Conservation (phyloP, 345 rosid species). For the Aquilaria sinensis region DNA sequence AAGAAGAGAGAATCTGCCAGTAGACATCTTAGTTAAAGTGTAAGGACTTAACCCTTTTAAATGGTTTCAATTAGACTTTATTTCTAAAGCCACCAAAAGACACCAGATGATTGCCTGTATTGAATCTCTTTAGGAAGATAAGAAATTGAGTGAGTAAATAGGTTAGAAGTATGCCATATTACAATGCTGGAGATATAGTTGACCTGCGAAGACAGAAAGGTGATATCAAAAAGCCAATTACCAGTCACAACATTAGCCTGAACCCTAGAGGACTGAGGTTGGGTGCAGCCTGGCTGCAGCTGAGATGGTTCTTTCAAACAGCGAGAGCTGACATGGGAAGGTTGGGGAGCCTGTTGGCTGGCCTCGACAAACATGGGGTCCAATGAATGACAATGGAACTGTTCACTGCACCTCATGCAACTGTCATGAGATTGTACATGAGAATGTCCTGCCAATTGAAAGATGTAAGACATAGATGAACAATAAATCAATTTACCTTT, state of each 20-base stretch:
- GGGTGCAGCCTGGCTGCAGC: constrained; percentile 3
- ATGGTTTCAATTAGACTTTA: too few species aligned
- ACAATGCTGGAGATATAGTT: too few species aligned
- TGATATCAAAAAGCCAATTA: constrained; percentile 6
- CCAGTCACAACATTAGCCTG: constrained; percentile 6
- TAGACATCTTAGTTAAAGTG: too few species aligned
- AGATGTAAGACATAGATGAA: not conserved
- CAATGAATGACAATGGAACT: constrained; percentile 3
- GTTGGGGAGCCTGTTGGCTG: not conserved
- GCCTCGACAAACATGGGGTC: not conserved
- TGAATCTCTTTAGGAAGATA: not conserved
- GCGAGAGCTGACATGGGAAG: not conserved
- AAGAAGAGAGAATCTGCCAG: too few species aligned
- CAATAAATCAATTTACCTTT: too few species aligned
- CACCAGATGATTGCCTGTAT: too few species aligned
- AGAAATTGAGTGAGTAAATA: too few species aligned
- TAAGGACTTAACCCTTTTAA: too few species aligned
- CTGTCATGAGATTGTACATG: not conserved
- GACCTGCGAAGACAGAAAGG: not conserved
- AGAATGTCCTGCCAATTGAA: constrained; percentile 6
- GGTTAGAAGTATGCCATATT: too few species aligned
- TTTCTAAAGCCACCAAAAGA: too few species aligned
- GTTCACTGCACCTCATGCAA: constrained; percentile 3
- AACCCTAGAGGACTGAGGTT: constrained; percentile 9
- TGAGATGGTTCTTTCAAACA: constrained; percentile 2